A percentile compares a stretch with the other conserved stretches of the same genome.
phyloP scores from a whole-genome alignment of 75 land plant genomes.

The Cryptomeria japonica region DNA sequence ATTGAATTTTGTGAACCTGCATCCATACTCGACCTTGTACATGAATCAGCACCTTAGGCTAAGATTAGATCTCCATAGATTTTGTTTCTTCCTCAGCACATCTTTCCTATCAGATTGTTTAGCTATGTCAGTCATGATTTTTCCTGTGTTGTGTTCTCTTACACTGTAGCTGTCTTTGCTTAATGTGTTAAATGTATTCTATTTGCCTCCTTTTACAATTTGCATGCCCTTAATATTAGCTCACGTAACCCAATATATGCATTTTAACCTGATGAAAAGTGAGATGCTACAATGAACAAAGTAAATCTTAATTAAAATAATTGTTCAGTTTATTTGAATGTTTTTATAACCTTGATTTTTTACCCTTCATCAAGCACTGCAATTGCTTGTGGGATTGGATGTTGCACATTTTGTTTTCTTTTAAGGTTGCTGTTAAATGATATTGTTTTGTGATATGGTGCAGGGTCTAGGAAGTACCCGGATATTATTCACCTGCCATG shows the following conservation, averaged over 20 bases:
- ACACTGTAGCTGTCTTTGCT: not conserved
- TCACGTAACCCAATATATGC: not conserved
- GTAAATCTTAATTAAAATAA: not conserved
- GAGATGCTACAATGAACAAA: not conserved
- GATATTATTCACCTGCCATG: slow-evolving; percentile 66
- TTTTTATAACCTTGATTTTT: not conserved
- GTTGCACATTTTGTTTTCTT: not conserved
- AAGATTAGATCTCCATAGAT: not conserved
- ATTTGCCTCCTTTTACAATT: not conserved
- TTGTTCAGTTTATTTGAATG: not conserved
- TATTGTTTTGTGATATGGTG: not conserved
- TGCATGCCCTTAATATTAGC: not conserved
- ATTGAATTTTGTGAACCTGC: not conserved
- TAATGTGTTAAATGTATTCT: not conserved
- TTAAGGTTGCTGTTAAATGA: not conserved
- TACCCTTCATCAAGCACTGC: not conserved
- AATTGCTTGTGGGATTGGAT: not conserved
- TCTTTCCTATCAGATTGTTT: not conserved
- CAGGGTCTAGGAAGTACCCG: slow-evolving; percentile 65
- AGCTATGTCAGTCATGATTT: not conserved
- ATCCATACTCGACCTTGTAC: too few species aligned
- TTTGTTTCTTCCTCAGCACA: not conserved
- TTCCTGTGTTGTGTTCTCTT: not conserved
- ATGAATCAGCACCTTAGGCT: not conserved
- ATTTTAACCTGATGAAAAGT: not conserved